Evolutionary conservation across 2,329 filamentous ascomycete species (phyloP), one percentile per base, ranked within the genome.

Genomic region (Pezicula rhizophila): DNA sequence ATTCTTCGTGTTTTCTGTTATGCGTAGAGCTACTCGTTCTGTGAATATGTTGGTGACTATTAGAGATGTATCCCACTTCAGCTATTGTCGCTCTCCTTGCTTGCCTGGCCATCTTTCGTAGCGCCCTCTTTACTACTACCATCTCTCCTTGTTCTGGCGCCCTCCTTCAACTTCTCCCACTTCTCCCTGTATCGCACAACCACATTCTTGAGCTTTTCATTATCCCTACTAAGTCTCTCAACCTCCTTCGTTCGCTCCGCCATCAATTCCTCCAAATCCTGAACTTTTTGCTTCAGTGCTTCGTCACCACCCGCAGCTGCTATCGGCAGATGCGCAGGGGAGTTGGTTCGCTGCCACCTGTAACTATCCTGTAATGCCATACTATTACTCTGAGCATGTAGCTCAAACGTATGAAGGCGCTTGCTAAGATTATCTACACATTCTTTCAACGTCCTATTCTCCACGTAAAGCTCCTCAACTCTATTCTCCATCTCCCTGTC

Each of bases 391-490:
- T 97, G 93, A 0, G 90, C 89, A 59, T 89, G 91, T 35, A 89
- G 84, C 68, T 99, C 92, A 70, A 96, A 99, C 53, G 90, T 86
- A 60, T 93, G 87, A n/a, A 99, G 78, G 1, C 92, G 82, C 59
- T 86, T 88, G 53, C 87, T 88, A 33, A 96, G 78, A 44, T 89
- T 89, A 67, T 97, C 91, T 8, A 95, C 80, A 58, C 90, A 83
- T 49, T 86, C 80, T 60, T 93, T 92, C 45, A 97, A 76, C 8
- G 87, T 87, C 53, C 86, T 79, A 66, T 97, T 99, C 64, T 97
- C 89, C 43, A 92, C 79, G 54, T 86, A 83, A 8, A 97, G 76
- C 67, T 99, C 93, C 66, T 99, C 93, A 53, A 89, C 74, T 2
- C 85, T 87, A 62, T 89, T 92, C 53, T 70, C 71, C 28, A 77